Evolutionary conservation across 2,329 filamentous ascomycete genomes (phyloP), one percentile per base, ranked within the genome.

Genomic region (Botrytis elliptica): DNA sequence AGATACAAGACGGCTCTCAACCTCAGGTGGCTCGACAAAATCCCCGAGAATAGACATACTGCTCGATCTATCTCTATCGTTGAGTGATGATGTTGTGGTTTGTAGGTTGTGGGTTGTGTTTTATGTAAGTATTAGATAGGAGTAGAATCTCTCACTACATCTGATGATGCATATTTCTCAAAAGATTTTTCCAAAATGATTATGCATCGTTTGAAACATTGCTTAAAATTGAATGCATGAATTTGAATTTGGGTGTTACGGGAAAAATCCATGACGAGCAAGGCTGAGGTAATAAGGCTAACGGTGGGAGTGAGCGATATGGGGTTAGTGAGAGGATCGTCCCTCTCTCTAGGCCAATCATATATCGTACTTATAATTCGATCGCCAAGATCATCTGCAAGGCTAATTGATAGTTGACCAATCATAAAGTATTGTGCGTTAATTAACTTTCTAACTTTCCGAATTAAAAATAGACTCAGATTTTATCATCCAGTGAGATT

Each of bases 1-100:
- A 52, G 79, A 70, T 20, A 83, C 77, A 6, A 84, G 74, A n/a
- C 42, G 49, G 16, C 29, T 49, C 33, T 72, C 63, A 22, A 68
- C 10, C 40, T 49, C n/a, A 16, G 71, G 71, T 4, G 22, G 22
- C 22, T 38, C 42, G 3, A 69, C 25, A 44, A 60, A 49, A 33
- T 40, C 7, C 49, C 40, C 46, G 38, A 68, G 25, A 20, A 72
- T 46, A 14, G 63, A 68, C 71, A 72, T 72, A 6, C 16, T 66
- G 49, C 29, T 70, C 20, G 38, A 22, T 25, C 29, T 68, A 12
- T 57, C n/a, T 52, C 10, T 33, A 65, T 57, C 25, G 29, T 25
- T 10, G 20, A 52, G 22, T 57, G 65, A 12, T 20, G 18, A n/a
- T 42, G n/a, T 33, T 42, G 49, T 42, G 20, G 18, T 25, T 42